Evolutionary conservation across 2,329 filamentous ascomycete species (phyloP), one percentile per base, ranked within the genome.

Genomic region (Beauveria pseudobassiana): DNA sequence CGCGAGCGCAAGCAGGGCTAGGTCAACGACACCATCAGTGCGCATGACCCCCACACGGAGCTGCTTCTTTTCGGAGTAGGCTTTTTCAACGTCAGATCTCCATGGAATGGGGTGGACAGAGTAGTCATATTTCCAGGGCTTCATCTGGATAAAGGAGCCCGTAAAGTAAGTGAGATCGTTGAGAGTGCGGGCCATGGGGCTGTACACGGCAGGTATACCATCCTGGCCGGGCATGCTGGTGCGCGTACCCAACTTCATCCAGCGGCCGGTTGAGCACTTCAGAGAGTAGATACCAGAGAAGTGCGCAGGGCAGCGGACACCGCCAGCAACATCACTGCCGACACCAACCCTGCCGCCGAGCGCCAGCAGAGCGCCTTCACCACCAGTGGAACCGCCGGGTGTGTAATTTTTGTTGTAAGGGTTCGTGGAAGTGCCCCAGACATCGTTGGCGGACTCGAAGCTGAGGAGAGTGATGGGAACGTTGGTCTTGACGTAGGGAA

Each of bases 151-250:
- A 60, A 97, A 77, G 8, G 86, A 83, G 58, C 86, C 85, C 3
- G 90, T 90, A 73, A 97, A 97, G 76, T 96, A 96, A 1, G 82
- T 82, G 64, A 97, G 77, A 70, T 97, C 93, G 65, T 87, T 83
- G 63, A 96, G 75, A 0, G 92, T 96, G 59, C 92, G 83, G 3
- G 93, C 85, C 93, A 98, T 97, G 5, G 93, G 93, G 62, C 90
- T 93, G 75, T 93, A 96, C 22, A 96, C 91, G 65, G 88, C 90
- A 1, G 91, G 87, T 38, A 97, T 86, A 0, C 92, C 93, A 71
- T 97, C 93, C 72, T 97, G 92, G 0, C 93, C 93, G 0, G 90
- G 86, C 91, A 96, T 96, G 68, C 89, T 93, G 0, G 93, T 96
- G 64, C 84, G 84, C 71, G 91, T 87, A 10, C 91, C 91, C 48